Conservation (phyloP, 768 basidiomycete species). For the Suillus placidus region DNA sequence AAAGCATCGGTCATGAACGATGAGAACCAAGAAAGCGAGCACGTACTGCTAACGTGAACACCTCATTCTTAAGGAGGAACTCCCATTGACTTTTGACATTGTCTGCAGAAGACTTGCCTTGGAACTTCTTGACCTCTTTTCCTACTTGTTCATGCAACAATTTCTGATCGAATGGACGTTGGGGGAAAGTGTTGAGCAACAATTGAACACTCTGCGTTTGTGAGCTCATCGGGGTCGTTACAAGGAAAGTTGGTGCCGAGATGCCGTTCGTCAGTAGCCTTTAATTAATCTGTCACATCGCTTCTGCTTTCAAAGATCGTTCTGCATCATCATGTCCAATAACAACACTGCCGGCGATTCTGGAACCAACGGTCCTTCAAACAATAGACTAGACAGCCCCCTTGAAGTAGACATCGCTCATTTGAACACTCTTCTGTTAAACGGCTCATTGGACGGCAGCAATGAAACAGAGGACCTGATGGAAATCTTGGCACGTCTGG, state of each 20-base stretch:
- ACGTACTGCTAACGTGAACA: constrained; percentile 73
- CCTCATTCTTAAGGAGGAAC: constrained; percentile 66
- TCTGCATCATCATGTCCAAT: constrained; percentile 24
- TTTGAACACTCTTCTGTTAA: constrained; percentile 34
- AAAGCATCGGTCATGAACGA: not conserved
- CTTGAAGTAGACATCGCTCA: constrained; percentile 42
- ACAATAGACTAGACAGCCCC: constrained; percentile 10
- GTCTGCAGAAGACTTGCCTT: constrained; percentile 50
- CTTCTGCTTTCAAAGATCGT: not conserved
- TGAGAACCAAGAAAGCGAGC: not conserved
- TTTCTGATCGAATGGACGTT: constrained; percentile 50
- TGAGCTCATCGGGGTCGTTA: constrained; percentile 45
- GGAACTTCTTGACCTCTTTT: constrained; percentile 46
- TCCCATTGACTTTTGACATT: constrained; percentile 78
- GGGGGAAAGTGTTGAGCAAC: constrained; percentile 55
- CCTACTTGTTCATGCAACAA: constrained; percentile 53
- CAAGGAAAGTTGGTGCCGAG: constrained; percentile 21
- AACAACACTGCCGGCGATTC: constrained; percentile 15
- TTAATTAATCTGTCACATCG: not conserved
- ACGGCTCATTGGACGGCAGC: constrained; percentile 23
- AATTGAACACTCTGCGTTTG: constrained; percentile 52
- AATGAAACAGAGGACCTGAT: constrained; percentile 46
- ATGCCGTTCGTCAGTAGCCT: constrained; percentile 21
- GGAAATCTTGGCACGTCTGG: constrained; percentile 57
- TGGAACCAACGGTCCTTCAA: constrained; percentile 14